Base-by-base conservation (phyloP, 1,284 basidiomycete species). In the Xanthoconium separans region DNA sequence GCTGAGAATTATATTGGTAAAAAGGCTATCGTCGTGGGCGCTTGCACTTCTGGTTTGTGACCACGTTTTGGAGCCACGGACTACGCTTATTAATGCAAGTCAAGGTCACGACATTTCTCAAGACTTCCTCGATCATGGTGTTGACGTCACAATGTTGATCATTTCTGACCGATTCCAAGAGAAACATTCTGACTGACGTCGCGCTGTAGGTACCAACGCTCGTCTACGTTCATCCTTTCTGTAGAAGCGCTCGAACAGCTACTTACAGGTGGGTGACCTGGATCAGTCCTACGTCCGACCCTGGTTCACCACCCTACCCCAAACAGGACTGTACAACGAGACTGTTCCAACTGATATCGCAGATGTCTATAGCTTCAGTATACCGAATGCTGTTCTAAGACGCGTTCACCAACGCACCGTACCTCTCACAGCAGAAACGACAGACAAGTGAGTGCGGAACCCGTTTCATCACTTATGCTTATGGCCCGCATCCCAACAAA, bases 11-110 rank as follows among this genome's bases (percentile, higher is more conserved):
- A 72, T 60, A 50, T 61, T n/a, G 76, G 75, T 4, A 79, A 78
- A 60, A 71, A 71, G 51, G 77, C 72, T 6, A 62, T 78, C 13
- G 65, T 80, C 10, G 66, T 81, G 2, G 78, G 78, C 37, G 71
- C 75, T 42, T 75, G 75, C 44, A 77, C 70, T 31, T 75, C 75
- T 15, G 71, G 69, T 61, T 54, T 15, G 54, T 54, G 20, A 5
- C 4, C 9, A 31, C 24, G 12, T 2, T 22, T 15, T n/a, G 8
- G 39, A 45, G 20, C 15, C 1, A 6, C 13, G 9, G 20, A 13
- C 2, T 13, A 8, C n/a, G 8, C 9, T 36, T 18, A 31, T 47
- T 61, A 12, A 69, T 6, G 12, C 33, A 13, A 0, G 0, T 11
- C 18, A 15, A 69, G 65, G 45, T 13, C 61, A 59, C 8, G 68